A percentile compares a stretch with the other conserved stretches of the same genome.
Evolutionary conservation across 768 basidiomycete species (phyloP).

Genomic region (Mycena chlorophos): DNA sequence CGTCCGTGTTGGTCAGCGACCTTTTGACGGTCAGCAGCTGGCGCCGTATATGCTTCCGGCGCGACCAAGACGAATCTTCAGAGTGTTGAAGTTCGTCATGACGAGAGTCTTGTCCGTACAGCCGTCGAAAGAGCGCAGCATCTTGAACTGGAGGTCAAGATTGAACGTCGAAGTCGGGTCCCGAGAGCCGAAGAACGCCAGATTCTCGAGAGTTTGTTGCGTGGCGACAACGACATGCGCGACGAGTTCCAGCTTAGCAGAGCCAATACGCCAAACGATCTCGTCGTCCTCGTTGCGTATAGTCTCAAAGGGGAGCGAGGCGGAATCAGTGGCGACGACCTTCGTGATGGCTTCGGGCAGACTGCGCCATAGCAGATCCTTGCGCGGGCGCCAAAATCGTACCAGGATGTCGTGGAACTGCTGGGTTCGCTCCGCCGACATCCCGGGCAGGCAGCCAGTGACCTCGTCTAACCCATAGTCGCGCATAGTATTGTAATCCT

Average conservation of each 20-base stretch:
- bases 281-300: not conserved
- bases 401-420: not conserved
- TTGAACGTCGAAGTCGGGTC: not conserved
- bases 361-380: not conserved
- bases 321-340: not conserved
- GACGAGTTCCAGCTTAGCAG: not conserved
- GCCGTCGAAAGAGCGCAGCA: not conserved
- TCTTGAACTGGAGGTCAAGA: not conserved
- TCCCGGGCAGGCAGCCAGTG: not conserved
- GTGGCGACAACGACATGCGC: not conserved
- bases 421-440: not conserved
- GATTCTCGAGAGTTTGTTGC: not conserved
- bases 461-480: not conserved
- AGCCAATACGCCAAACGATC: not conserved
- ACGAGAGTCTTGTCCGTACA: not conserved
- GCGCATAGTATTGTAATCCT: not conserved
- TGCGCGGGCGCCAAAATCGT: not conserved
- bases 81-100: not conserved
- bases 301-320: not conserved
- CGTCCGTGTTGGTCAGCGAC: not conserved
- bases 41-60: not conserved
- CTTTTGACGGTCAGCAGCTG: not conserved
- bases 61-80: not conserved
- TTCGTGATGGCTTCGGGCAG: not conserved
- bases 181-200: not conserved